phyloP scores from a whole-genome alignment of 495 filamentous ascomycete genomes.

The Aspergillus avenaceus region DNA sequence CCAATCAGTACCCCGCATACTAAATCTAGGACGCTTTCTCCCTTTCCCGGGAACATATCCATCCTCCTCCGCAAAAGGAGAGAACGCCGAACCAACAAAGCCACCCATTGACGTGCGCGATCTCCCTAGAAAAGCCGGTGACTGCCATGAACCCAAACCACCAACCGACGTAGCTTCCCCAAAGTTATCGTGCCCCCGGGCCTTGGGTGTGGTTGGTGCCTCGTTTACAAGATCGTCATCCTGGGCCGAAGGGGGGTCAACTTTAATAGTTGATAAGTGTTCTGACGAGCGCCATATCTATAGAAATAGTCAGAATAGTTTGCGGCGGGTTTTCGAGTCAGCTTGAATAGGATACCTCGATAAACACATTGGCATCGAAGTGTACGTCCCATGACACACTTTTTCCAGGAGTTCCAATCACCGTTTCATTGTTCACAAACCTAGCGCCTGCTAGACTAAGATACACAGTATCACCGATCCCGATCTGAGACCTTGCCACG shows the following conservation, averaged over 20 bases:
- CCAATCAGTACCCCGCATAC: conserved; percentile 64
- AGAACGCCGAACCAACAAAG: conserved; percentile 53
- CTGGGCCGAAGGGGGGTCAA: conserved; percentile 39
- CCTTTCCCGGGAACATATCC: conserved; percentile 57
- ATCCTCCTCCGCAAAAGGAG: conserved; percentile 70
- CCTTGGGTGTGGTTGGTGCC: conserved; percentile 26
- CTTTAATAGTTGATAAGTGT: conserved; percentile 32
- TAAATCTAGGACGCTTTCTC: conserved; percentile 71
- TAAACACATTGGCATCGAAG: conserved; percentile 50
- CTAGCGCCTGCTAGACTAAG: conserved; percentile 63
- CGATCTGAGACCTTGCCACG: conserved; percentile 60
- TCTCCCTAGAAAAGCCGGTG: conserved; percentile 73
- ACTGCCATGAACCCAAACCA: conserved; percentile 46
- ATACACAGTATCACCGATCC: conserved; percentile 71
- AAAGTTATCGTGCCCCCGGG: conserved; percentile 3
- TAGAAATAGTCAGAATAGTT: conserved; percentile 3
- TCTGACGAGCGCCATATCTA: conserved; percentile 34
- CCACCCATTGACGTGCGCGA: conserved; percentile 57
- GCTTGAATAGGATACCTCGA: conserved; percentile 48
- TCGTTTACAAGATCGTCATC: conserved; percentile 8
- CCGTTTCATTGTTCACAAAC: conserved; percentile 48
- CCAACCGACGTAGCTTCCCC: conserved; percentile 1
- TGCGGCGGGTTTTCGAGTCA: neutral
- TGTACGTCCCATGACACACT: conserved; percentile 72
- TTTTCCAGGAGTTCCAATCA: conserved; percentile 56